A percentile compares a stretch with the other conserved stretches of the same genome.
phyloP scores from a whole-genome alignment of 1,284 basidiomycete species.

The Ganoderma sinense region DNA sequence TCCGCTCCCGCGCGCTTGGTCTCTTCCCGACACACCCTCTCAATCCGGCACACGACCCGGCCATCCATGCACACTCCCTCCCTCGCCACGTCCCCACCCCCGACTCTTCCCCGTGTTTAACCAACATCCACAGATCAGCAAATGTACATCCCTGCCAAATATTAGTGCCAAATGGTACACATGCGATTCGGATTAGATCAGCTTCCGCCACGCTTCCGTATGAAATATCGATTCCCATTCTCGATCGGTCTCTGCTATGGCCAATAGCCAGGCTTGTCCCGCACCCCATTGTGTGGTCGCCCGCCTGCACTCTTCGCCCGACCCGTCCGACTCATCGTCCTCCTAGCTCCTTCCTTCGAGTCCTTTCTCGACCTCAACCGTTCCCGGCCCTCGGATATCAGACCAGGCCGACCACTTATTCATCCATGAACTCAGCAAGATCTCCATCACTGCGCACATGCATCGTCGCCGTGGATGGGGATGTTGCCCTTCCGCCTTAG shows the following conservation, averaged over 20 bases:
- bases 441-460: slow-evolving; percentile 22
- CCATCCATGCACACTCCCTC: slow-evolving; percentile 9
- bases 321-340: not conserved
- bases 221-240: not conserved
- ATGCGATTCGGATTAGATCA: slow-evolving; percentile 1
- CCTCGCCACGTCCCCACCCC: not conserved
- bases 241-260: not conserved
- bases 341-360: not conserved
- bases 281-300: not conserved
- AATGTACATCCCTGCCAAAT: not conserved
- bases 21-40: slow-evolving; percentile 5
- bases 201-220: slow-evolving; percentile 1
- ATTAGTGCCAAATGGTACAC: not conserved
- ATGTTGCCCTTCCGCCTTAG: slow-evolving; percentile 15
- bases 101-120: not conserved
- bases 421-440: slow-evolving; percentile 13
- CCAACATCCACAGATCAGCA: not conserved
- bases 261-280: not conserved
- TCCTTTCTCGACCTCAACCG: not conserved
- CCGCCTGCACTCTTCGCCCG: not conserved
- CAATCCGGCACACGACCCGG: slow-evolving; percentile 22
- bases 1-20: slow-evolving; percentile 14
- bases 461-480: slow-evolving; percentile 17
- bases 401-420: not conserved
- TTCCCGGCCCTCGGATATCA: not conserved